These are phyloP conservation scores for Phlegmacium glaucopus DNA, from an alignment of 768 basidiomycete species.

Conservation along the genomic window DNA sequence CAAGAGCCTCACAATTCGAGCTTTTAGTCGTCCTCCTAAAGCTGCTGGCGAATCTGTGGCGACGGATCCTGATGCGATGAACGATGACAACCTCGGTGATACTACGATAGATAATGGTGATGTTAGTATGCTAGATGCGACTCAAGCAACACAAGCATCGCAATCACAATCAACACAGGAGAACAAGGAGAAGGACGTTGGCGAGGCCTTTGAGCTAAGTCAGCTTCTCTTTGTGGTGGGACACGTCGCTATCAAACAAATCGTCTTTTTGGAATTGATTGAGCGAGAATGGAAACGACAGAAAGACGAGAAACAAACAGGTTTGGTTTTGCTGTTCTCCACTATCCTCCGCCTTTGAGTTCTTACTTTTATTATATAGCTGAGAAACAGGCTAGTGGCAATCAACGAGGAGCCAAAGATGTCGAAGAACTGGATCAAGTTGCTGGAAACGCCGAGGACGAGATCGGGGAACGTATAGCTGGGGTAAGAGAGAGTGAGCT, in stretches of 20 bases:
- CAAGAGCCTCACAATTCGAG: constrained; percentile 72
- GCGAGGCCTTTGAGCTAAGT: constrained; percentile 84
- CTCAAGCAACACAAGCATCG: constrained; percentile 11
- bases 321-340: constrained; percentile 37
- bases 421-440: constrained; percentile 95
- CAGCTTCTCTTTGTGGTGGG: constrained; percentile 96
- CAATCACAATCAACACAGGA: constrained; percentile 9
- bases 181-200: constrained; percentile 47
- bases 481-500: constrained; percentile 83
- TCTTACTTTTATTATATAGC: constrained; percentile 29
- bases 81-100: constrained; percentile 47
- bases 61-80: constrained; percentile 42
- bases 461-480: constrained; percentile 91
- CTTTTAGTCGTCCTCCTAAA: constrained; percentile 47
- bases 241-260: constrained; percentile 96
- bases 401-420: constrained; percentile 45
- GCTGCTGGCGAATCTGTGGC: constrained; percentile 14
- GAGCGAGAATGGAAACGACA: constrained; percentile 96
- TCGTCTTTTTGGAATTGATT: constrained; percentile 92
- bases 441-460: constrained; percentile 96
- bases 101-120: constrained; percentile 23
- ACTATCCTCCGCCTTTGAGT: neutral
- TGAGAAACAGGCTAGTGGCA: constrained; percentile 47
- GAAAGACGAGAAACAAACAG: constrained; percentile 83
- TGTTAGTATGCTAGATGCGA: constrained; percentile 25